Conservation (phyloP, 495 filamentous ascomycete genomes). For the Xylaria flabelliformis region DNA sequence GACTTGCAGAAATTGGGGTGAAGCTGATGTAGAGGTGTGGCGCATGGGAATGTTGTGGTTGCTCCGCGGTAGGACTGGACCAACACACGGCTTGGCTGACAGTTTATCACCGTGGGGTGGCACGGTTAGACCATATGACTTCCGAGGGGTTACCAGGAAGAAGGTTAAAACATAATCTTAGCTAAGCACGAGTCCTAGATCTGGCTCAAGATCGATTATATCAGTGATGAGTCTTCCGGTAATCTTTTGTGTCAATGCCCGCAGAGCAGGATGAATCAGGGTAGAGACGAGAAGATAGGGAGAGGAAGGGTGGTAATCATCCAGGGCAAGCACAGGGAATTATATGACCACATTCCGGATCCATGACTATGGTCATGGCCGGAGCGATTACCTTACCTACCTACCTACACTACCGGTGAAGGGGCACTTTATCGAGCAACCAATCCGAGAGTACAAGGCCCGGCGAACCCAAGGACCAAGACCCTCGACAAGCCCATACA, state of each 20-base stretch:
- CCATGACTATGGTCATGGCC: conserved; percentile 17
- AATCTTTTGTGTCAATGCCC: not conserved
- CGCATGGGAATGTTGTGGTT: conserved; percentile 19
- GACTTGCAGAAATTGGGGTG: conserved; percentile 19
- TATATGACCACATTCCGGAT: conserved; percentile 24
- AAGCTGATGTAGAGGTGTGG: conserved; percentile 26
- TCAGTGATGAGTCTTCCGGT: not conserved
- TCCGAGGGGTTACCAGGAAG: conserved; percentile 12
- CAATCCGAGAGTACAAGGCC: conserved; percentile 22
- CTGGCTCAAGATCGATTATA: conserved; percentile 20
- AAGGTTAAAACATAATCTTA: conserved; percentile 24
- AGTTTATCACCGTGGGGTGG: conserved; percentile 23
- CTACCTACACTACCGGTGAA: conserved; percentile 16
- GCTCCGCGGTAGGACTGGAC: conserved; percentile 25
- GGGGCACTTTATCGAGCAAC: conserved; percentile 10
- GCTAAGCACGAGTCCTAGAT: conserved; percentile 27
- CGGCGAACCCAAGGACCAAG: conserved; percentile 18
- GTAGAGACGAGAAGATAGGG: conserved; percentile 11
- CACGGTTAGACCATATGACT: conserved; percentile 24
- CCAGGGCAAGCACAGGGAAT: conserved; percentile 16
- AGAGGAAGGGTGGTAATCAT: not conserved
- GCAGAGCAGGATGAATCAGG: not conserved
- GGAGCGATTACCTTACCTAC: conserved; percentile 14
- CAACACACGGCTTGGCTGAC: conserved; percentile 28
- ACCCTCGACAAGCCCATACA: conserved; percentile 21